These are phyloP conservation scores for Farysia itapuensis DNA, from an alignment of 1,284 basidiomycete species.

Conservation along the genomic window DNA sequence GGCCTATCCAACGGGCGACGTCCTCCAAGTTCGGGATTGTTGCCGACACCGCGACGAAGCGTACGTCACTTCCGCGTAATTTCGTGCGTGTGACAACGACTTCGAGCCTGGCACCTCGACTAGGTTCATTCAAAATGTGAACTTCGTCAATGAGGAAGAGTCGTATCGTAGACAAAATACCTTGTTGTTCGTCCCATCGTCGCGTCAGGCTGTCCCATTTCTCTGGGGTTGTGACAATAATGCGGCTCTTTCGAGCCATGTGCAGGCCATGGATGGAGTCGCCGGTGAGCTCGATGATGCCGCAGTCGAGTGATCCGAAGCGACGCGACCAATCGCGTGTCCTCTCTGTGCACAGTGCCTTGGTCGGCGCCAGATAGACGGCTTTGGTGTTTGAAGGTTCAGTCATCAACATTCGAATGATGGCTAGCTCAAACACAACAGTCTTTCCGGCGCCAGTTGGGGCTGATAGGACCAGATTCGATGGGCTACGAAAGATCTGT, in stretches of 20 bases:
- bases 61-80: slow-evolving; percentile 65
- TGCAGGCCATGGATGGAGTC: slow-evolving; percentile 27
- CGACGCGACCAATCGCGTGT: slow-evolving; percentile 80
- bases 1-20: slow-evolving; percentile 82
- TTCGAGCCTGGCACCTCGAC: slow-evolving; percentile 68
- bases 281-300: slow-evolving; percentile 80
- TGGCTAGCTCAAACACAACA: slow-evolving; percentile 85
- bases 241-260: slow-evolving; percentile 24
- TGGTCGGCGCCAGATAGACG: slow-evolving; percentile 92
- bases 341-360: slow-evolving; percentile 79
- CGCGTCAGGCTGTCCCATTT: slow-evolving; percentile 46
- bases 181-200: slow-evolving; percentile 38
- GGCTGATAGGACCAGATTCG: slow-evolving; percentile 70
- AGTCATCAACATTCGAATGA: slow-evolving; percentile 73
- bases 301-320: slow-evolving; percentile 69
- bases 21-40: slow-evolving; percentile 92
- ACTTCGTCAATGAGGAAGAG: slow-evolving; percentile 83
- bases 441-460: slow-evolving; percentile 49
- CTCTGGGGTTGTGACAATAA: slow-evolving; percentile 68
- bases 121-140: slow-evolving; percentile 82
- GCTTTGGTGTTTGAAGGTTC: slow-evolving; percentile 63
- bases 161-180: slow-evolving; percentile 36
- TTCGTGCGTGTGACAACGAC: slow-evolving; percentile 93
- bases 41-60: slow-evolving; percentile 86
- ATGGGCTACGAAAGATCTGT: slow-evolving; percentile 70